Evolutionary conservation across 2,329 filamentous ascomycete genomes (phyloP).

Genomic region (Botrytis cinerea): DNA sequence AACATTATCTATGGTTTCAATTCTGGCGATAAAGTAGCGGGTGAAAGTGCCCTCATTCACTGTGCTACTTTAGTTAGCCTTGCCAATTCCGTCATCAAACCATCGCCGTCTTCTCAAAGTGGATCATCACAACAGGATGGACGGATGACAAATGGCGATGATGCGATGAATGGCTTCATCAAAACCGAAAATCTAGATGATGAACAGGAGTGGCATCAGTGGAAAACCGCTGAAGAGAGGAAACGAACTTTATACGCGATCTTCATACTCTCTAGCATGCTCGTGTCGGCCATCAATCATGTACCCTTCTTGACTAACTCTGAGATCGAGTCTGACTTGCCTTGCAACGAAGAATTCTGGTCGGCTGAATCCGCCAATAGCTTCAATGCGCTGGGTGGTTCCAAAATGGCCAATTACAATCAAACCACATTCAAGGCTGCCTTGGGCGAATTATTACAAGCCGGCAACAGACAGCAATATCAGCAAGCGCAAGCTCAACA

Average conservation of each 20-base stretch:
- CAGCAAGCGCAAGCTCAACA: constrained; percentile 48
- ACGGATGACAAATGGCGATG: constrained; percentile 55
- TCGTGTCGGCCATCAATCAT: constrained; percentile 92
- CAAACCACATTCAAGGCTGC: constrained; percentile 79
- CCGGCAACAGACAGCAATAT: constrained; percentile 66
- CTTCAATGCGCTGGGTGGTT: constrained; percentile 77
- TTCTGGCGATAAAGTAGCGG: constrained; percentile 85
- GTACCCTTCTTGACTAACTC: constrained; percentile 90
- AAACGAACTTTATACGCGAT: constrained; percentile 91
- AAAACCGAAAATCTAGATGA: constrained; percentile 53
- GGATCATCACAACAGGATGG: constrained; percentile 45
- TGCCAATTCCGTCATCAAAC: constrained; percentile 75
- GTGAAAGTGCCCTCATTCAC: constrained; percentile 90
- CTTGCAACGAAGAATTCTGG: constrained; percentile 92
- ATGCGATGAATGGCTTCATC: constrained; percentile 52
- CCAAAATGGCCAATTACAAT: constrained; percentile 67
- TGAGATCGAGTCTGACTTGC: constrained; percentile 84
- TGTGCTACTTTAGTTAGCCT: constrained; percentile 89
- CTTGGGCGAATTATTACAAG: constrained; percentile 75
- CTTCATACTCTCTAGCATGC: constrained; percentile 86
- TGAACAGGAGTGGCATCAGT: constrained; percentile 79
- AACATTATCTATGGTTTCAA: constrained; percentile 97
- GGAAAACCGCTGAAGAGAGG: constrained; percentile 86
- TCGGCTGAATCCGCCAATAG: constrained; percentile 78
- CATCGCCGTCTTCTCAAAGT: constrained; percentile 43